These are phyloP conservation scores for Patellifolia procumbens DNA, from an alignment of 179 eudicot genomes.

Conservation along the genomic window DNA sequence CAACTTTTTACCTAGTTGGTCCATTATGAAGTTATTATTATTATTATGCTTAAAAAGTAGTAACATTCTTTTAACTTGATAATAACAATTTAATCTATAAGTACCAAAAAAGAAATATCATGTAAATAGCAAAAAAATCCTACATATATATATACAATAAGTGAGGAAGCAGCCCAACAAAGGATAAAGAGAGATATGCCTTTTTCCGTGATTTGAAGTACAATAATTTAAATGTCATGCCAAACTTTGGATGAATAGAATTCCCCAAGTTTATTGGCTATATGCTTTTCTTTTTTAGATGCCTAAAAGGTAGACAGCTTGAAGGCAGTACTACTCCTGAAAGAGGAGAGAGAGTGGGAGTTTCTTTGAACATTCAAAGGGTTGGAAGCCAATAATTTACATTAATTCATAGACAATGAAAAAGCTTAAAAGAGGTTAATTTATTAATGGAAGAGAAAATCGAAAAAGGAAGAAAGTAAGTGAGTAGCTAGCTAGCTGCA, in stretches of 20 bases:
- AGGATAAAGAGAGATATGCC: conserved; percentile 3
- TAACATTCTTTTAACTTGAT: too few species aligned
- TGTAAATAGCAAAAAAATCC: conserved; percentile 8
- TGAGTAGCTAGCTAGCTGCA: conserved; percentile 10
- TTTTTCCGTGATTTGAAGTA: conserved; percentile 31
- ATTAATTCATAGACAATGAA: neutral
- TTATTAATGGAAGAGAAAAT: neutral
- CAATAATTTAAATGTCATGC: conserved; percentile 12
- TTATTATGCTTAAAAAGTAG: conserved; percentile 22
- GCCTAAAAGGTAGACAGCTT: conserved; percentile 42
- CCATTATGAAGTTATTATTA: neutral
- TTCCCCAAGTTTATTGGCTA: neutral
- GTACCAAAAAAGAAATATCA: conserved; percentile 10
- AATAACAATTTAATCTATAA: neutral
- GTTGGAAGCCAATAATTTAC: neutral
- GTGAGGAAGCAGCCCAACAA: neutral
- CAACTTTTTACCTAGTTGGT: too few species aligned
- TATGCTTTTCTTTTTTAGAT: conserved; percentile 29
- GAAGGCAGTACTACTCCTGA: conserved; percentile 36
- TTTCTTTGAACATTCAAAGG: conserved; percentile 27
- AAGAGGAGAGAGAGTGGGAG: conserved; percentile 5
- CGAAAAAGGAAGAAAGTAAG: conserved; percentile 1
- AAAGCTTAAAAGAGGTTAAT: conserved; percentile 11
- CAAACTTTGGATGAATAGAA: conserved; percentile 25
- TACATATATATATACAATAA: neutral